phyloP scores from a whole-genome alignment of 345 rosid species.

The Acer saccharum region DNA sequence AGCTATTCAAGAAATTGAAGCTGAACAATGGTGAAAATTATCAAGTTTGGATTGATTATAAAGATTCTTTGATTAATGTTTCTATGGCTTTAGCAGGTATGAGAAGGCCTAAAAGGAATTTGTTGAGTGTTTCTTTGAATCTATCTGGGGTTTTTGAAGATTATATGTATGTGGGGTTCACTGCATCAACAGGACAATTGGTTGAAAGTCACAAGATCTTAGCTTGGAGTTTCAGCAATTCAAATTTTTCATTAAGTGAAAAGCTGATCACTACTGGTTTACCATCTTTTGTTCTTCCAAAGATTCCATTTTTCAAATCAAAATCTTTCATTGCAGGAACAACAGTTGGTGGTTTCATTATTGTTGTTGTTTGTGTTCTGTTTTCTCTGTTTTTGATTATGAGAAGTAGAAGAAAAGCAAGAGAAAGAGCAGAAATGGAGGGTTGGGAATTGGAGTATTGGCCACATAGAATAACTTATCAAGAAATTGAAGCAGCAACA shows the following conservation, averaged over 20 bases:
- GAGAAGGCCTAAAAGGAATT: constrained; percentile 44
- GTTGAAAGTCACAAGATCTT: constrained; percentile 67
- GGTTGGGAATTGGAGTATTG: constrained; percentile 92
- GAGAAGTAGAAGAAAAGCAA: constrained; percentile 46
- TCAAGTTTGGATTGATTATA: constrained; percentile 82
- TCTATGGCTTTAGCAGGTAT: constrained; percentile 38
- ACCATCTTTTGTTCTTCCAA: constrained; percentile 68
- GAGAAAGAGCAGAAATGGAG: constrained; percentile 66
- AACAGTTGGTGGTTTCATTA: constrained; percentile 37
- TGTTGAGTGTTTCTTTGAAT: constrained; percentile 47
- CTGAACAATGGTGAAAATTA: constrained; percentile 74
- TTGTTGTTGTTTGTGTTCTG: constrained; percentile 30
- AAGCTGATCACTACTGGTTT: constrained; percentile 58
- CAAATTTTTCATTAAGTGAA: constrained; percentile 53
- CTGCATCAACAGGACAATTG: constrained; percentile 60
- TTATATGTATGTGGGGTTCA: constrained; percentile 77
- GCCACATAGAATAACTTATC: constrained; percentile 67
- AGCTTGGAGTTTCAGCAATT: constrained; percentile 79
- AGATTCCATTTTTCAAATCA: constrained; percentile 35
- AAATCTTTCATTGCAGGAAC: constrained; percentile 56
- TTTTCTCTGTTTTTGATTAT: constrained; percentile 38
- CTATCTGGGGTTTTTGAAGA: constrained; percentile 62
- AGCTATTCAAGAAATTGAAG: constrained; percentile 46
- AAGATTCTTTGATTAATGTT: constrained; percentile 44
- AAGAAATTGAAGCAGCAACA: constrained; percentile 63